phyloP scores from a whole-genome alignment of 2,329 filamentous ascomycete genomes.

The Diaporthe vaccinii region DNA sequence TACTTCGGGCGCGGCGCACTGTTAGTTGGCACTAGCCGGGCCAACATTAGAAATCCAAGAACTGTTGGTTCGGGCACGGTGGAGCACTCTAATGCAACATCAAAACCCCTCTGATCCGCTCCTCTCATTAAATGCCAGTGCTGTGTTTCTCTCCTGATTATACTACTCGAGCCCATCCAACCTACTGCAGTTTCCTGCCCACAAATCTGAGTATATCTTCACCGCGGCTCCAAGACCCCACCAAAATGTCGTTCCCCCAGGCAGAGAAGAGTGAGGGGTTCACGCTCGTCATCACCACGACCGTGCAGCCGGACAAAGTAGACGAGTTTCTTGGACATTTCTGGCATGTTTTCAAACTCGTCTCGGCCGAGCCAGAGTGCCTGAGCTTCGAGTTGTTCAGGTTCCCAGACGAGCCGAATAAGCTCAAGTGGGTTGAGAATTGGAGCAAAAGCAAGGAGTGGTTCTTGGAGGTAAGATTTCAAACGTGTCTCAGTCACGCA shows the following conservation, averaged over 20 bases:
- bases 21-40: neutral
- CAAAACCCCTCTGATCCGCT: neutral
- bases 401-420: neutral
- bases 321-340: constrained; percentile 1
- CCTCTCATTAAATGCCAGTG: no score
- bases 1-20: neutral
- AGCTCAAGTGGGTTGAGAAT: constrained; percentile 23
- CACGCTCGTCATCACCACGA: constrained; percentile 2
- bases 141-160: neutral
- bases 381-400: constrained; percentile 24
- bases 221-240: neutral
- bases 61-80: neutral
- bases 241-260: constrained; percentile 1
- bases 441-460: constrained; percentile 18
- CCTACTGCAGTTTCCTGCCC: neutral
- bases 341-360: neutral
- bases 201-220: no score
- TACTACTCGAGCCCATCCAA: neutral
- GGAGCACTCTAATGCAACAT: neutral
- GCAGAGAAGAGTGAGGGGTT: neutral
- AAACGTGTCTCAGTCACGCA: neutral
- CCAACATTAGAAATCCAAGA: constrained; percentile 20
- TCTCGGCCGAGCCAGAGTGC: constrained; percentile 15
- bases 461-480: neutral
- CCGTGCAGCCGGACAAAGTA: neutral